phyloP scores from a whole-genome alignment of 306 rosid genomes.

The Argentina anserina region DNA sequence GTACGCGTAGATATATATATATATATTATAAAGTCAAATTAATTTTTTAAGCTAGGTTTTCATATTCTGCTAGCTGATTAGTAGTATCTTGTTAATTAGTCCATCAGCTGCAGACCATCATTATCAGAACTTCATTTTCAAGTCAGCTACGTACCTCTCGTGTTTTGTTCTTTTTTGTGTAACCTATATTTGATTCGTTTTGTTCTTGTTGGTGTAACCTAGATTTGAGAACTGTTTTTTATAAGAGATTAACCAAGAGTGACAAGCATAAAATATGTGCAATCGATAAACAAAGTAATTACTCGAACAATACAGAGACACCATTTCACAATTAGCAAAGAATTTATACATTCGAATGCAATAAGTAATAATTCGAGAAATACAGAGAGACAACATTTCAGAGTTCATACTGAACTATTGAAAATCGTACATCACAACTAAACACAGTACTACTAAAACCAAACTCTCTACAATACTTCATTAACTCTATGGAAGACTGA shows the following conservation, averaged over 20 bases:
- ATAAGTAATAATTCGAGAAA: neutral
- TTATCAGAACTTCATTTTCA: neutral
- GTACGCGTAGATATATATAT: too few relatives aligned
- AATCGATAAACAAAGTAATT: neutral
- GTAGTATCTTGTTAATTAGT: too few relatives aligned
- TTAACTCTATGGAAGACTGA: neutral
- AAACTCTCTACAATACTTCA: neutral
- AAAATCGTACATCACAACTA: neutral
- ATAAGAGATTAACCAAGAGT: neutral
- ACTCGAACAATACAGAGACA: neutral
- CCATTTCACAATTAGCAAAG: too few relatives aligned
- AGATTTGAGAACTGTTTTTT: too few relatives aligned
- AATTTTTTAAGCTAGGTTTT: too few relatives aligned
- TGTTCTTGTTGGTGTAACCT: neutral
- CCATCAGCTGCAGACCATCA: neutral
- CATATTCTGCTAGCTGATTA: too few relatives aligned
- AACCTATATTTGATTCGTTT: too few relatives aligned
- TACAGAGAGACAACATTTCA: neutral
- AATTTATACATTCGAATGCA: too few relatives aligned
- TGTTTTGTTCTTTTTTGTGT: too few relatives aligned
- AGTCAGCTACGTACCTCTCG: too few relatives aligned
- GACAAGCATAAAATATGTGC: neutral
- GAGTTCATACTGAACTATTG: neutral
- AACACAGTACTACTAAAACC: neutral
- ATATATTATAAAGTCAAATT: too few relatives aligned